A percentile compares a stretch with the other conserved stretches of the same genome.
phyloP scores from a whole-genome alignment of 768 basidiomycete genomes.

The Phlegmacium glaucopus region DNA sequence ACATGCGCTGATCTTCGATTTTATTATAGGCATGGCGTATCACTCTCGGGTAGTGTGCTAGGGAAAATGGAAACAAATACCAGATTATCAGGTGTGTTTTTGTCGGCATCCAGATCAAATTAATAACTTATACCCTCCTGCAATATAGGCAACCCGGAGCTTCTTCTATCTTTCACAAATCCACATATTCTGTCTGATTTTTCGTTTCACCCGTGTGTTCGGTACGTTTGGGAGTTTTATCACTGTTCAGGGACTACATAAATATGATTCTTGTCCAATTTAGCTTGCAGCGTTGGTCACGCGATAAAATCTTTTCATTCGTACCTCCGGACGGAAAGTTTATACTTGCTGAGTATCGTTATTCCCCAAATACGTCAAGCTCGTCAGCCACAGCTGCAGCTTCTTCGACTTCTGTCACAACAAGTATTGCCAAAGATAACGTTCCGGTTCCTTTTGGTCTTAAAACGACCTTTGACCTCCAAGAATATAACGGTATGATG shows the following conservation, averaged over 20 bases:
- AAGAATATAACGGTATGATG: conserved; percentile 37
- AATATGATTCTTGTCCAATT: not conserved
- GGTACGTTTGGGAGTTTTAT: conserved; percentile 43
- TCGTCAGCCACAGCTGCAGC: conserved; percentile 24
- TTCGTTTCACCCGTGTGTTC: conserved; percentile 90
- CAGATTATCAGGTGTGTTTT: conserved; percentile 64
- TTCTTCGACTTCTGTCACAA: conserved; percentile 14
- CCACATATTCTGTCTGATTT: conserved; percentile 71
- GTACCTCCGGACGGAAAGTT: conserved; percentile 93
- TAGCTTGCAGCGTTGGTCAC: conserved; percentile 78
- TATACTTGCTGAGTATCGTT: conserved; percentile 80
- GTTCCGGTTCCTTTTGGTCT: conserved; percentile 51
- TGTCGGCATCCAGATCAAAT: not conserved
- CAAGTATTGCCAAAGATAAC: conserved; percentile 31
- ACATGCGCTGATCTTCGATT: conserved; percentile 1
- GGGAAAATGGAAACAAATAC: conserved; percentile 79
- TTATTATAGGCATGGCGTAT: conserved; percentile 57
- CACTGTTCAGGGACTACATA: conserved; percentile 1
- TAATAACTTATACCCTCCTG: conserved; percentile 7
- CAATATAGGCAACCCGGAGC: conserved; percentile 79
- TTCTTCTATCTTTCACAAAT: conserved; percentile 74
- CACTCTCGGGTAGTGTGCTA: conserved; percentile 64
- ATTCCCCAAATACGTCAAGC: conserved; percentile 39
- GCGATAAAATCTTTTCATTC: conserved; percentile 79
- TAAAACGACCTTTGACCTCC: conserved; percentile 45